These are phyloP conservation scores for Leptographium radiaticola DNA, from an alignment of 2,329 filamentous ascomycete genomes.

Conservation along the genomic window DNA sequence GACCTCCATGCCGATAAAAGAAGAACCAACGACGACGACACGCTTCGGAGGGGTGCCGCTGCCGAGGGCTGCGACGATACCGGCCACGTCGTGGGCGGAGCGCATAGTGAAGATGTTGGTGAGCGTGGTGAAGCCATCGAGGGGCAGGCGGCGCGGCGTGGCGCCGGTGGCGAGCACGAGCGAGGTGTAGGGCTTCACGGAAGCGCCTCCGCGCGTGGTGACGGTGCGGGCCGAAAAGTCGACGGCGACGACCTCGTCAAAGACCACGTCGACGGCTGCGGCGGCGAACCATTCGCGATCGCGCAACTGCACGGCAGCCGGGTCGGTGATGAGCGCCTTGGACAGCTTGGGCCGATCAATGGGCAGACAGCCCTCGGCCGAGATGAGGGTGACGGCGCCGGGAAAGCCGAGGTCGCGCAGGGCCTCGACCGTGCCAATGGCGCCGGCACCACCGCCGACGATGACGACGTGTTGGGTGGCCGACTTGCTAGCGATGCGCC, in stretches of 20 bases:
- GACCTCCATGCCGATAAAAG: slow-evolving; percentile 98
- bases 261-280: slow-evolving; percentile 42
- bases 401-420: slow-evolving; percentile 71
- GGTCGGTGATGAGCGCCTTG: slow-evolving; percentile 78
- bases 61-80: slow-evolving; percentile 68
- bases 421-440: slow-evolving; percentile 68
- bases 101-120: slow-evolving; percentile 80
- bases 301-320: slow-evolving; percentile 64
- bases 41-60: slow-evolving; percentile 56
- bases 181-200: slow-evolving; percentile 57
- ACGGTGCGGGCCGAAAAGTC: slow-evolving; percentile 66
- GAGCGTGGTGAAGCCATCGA: slow-evolving; percentile 76
- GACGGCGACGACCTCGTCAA: slow-evolving; percentile 56
- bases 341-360: slow-evolving; percentile 94
- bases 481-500: slow-evolving; percentile 45
- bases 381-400: slow-evolving; percentile 70
- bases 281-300: slow-evolving; percentile 64
- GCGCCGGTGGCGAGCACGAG: slow-evolving; percentile 85
- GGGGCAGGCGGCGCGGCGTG: slow-evolving; percentile 57
- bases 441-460: slow-evolving; percentile 76
- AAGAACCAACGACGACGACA: slow-evolving; percentile 80
- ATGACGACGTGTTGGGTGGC: slow-evolving; percentile 59
- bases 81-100: slow-evolving; percentile 60
- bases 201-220: slow-evolving; percentile 60
- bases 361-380: slow-evolving; percentile 70